Evolutionary conservation across 148 eudicot species (phyloP), one percentile per base, ranked within the genome.

Genomic region (Nyssa sinensis): DNA sequence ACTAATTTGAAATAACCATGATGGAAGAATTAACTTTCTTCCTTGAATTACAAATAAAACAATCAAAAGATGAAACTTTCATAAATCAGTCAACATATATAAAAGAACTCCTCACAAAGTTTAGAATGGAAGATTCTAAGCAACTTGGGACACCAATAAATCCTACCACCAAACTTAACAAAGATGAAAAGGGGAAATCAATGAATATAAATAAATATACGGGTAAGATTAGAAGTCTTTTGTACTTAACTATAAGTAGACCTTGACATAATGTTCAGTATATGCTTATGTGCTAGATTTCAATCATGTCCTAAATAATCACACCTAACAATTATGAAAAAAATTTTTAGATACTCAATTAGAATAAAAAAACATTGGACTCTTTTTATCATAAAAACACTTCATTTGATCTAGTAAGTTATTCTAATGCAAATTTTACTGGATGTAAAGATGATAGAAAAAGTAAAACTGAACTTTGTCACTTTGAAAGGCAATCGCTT

Each of bases 221-320:
- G 21, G 70, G 64, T 11, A 74, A 65, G 64, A 51, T 74, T 31
- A 63, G 51, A 17, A 65, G 71, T 5, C 31, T 74, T 1, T 35
- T 66, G 17, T 74, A 74, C 17, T 55, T 74, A 33, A 74, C 64
- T 30, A 44, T 51, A 0, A 74, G 77, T 74, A 33, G 64, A 21
- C 30, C 49, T n/a, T 2, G 77, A 66, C 34, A 74, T 75, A 0
- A n/a, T 75, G 55, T 75, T 31, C 29, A 66, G 51, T 66, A 51
- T 75, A 1, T 75, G 72, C 35, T 32, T 55, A 24, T 67, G 72
- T 67, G 77, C 62, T 44, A 29, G 77, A 19, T 74, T 74, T 64
- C 70, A 63, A 32, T 23, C 41, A 1, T 41, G 33, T 33, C 65
- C 64, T 1, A 75, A 67, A 31, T 33, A 75, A 57, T 32, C 55